Conservation (phyloP, 768 basidiomycete genomes). For the Fistulinella prunicolor region DNA sequence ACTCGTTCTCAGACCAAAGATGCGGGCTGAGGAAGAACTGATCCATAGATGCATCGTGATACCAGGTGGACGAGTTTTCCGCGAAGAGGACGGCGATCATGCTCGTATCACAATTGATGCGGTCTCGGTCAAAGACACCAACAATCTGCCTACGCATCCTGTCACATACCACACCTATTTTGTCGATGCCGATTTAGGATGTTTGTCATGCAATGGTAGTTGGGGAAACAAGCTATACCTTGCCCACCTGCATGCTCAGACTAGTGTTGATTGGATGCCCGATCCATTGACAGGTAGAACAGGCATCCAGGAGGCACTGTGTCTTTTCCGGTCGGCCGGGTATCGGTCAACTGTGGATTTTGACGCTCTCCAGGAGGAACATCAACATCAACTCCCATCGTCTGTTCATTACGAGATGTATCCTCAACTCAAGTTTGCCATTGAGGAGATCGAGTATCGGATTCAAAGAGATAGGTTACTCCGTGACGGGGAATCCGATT, state of each 20-base stretch:
- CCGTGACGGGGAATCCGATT: not conserved
- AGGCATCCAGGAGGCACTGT: constrained; percentile 12
- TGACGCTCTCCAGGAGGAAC: constrained; percentile 18
- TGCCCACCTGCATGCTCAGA: constrained; percentile 42
- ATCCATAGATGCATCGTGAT: constrained; percentile 9
- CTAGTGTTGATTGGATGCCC: constrained; percentile 22
- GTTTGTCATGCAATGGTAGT: not conserved
- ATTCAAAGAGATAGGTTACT: not conserved
- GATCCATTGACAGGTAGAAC: not conserved
- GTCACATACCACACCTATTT: not conserved
- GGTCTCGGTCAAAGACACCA: not conserved
- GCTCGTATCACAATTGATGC: not conserved
- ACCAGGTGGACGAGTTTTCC: constrained; percentile 29
- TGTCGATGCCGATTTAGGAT: not conserved
- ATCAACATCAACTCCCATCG: constrained; percentile 25
- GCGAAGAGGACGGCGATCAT: not conserved
- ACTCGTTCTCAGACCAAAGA: not conserved
- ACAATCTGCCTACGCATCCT: not conserved
- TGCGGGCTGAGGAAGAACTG: not conserved
- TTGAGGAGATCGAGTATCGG: not conserved
- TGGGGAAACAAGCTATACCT: constrained; percentile 17
- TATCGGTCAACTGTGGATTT: constrained; percentile 39
- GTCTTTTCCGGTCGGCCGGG: constrained; percentile 34
- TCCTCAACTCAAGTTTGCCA: not conserved
- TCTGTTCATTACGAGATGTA: constrained; percentile 22